Percentiles rank a stretch among this genome's conserved stretches.
These are phyloP conservation scores for Albugo candida DNA, from an alignment of 352 stramenopile species.

Conservation along the genomic window DNA sequence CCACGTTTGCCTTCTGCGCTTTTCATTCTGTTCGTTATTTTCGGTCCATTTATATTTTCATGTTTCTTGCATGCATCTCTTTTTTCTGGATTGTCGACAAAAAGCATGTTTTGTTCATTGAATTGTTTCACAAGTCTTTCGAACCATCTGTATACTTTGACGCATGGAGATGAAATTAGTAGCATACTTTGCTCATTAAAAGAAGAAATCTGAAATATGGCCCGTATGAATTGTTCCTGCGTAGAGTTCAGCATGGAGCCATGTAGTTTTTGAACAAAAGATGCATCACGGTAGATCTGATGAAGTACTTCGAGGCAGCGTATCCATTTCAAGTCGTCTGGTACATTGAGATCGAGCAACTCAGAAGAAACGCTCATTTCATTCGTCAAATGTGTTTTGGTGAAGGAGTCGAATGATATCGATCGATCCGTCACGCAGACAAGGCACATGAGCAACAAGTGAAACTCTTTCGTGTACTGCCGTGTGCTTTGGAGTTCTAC, in stretches of 20 bases:
- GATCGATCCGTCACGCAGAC: slow-evolving; percentile 27
- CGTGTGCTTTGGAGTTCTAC: slow-evolving; percentile 39
- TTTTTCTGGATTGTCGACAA: too few relatives aligned
- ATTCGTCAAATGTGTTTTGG: too few relatives aligned
- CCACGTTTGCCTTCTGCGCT: too few relatives aligned
- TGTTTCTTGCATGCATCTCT: too few relatives aligned
- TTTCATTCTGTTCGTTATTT: too few relatives aligned
- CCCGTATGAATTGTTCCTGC: slow-evolving; percentile 26
- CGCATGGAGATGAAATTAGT: slow-evolving; percentile 27
- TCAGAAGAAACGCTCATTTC: too few relatives aligned
- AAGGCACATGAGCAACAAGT: slow-evolving; percentile 64
- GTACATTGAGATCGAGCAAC: not conserved
- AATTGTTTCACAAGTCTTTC: slow-evolving; percentile 36
- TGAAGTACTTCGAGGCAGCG: slow-evolving; percentile 38
- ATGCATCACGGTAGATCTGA: slow-evolving; percentile 22
- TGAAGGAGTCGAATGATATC: too few relatives aligned
- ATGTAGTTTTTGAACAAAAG: slow-evolving; percentile 17
- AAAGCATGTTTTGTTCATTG: slow-evolving; percentile 21
- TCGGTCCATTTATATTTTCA: too few relatives aligned
- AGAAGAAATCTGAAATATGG: slow-evolving; percentile 36
- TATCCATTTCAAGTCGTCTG: slow-evolving; percentile 38
- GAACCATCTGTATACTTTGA: slow-evolving; percentile 42
- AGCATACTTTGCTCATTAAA: slow-evolving; percentile 32
- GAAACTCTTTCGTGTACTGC: slow-evolving; percentile 41
- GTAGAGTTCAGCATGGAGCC: slow-evolving; percentile 18